phyloP scores from a whole-genome alignment of 306 rosid species.

The Amphicarpaea edgeworthii region DNA sequence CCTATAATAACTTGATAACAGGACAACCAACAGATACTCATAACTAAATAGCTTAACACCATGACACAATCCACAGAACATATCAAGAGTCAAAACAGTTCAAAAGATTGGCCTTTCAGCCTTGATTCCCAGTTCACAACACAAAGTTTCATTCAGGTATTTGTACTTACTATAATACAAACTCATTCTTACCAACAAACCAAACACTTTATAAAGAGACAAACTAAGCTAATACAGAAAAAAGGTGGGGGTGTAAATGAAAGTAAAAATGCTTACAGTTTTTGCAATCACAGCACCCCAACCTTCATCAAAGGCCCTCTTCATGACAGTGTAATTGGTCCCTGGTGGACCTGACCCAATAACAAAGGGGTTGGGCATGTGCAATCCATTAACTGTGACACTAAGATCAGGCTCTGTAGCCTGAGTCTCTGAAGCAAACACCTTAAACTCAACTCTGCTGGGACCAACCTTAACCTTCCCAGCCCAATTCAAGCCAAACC shows the following conservation, averaged over 20 bases:
- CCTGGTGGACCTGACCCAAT: constrained; percentile 99
- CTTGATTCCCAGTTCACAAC: neutral
- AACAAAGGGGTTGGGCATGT: constrained; percentile 93
- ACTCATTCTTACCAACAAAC: constrained; percentile 22
- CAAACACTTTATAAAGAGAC: neutral
- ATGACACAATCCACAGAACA: constrained; percentile 17
- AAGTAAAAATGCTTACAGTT: constrained; percentile 67
- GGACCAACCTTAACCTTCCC: constrained; percentile 50
- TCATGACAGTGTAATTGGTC: constrained; percentile 98
- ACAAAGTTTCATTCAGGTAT: neutral
- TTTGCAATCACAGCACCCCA: constrained; percentile 99
- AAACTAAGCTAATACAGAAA: neutral
- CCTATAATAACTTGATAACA: neutral
- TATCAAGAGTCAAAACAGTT: constrained; percentile 21
- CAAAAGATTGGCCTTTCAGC: neutral
- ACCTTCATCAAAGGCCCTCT: constrained; percentile 97
- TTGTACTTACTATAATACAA: constrained; percentile 4
- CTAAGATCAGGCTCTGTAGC: constrained; percentile 88
- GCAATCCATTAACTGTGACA: constrained; percentile 81
- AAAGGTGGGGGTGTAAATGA: neutral
- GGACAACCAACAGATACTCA: constrained; percentile 32
- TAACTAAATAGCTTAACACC: neutral
- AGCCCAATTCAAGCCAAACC: constrained; percentile 53
- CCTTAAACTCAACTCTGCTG: constrained; percentile 66
- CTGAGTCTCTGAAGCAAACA: constrained; percentile 65